Base-by-base conservation (phyloP, 768 basidiomycete species). In the Candolleomyces efflorescens region DNA sequence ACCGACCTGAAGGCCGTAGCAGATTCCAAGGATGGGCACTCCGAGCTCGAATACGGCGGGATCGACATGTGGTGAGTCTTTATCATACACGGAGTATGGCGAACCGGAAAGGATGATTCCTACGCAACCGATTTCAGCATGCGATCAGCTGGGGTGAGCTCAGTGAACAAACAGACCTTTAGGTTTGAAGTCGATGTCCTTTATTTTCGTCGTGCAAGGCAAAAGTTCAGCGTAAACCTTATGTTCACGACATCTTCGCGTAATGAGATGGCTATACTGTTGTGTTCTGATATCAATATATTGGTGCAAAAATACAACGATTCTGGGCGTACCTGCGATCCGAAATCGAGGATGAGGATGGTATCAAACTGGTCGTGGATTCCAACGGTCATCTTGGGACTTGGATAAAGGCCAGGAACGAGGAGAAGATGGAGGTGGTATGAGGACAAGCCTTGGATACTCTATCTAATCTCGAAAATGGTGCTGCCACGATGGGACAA, bases 61-160 rank as follows among this genome's bases (percentile, higher is more conserved):
- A 73, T 99, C 96, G 32, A 93, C 94, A 61, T 94, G 94, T 22
- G 97, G 96, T 4, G 97, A 87, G 61, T 86, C 95, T 26, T 82
- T 72, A 62, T 95, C 97, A 71, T 98, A 98, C 18, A 98, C 97
- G 32, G 96, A 98, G 75, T 96, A 98, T 0, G 97, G 97, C 1
- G 97, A 98, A 44, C 97, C 97, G 39, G 95, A 98, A 39, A 99
- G 81, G 66, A 98, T 98, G 70, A 99, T 89, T 57, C 96, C 96
- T 80, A 61, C 13, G 55, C 45, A 52, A 22, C 50, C 53, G 23
- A 56, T 49, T 53, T 23, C 53, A 37, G 27, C n/a, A 17, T 3
- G 39, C 17, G 18, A 43, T 58, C 52, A 38, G 47, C 36, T 52
- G 47, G 48, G n/a, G n/a, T 12, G 10, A 45, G 24, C 44, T 55